Evolutionary conservation across 495 filamentous ascomycete genomes (phyloP).

Genomic region (Neurospora terricola): DNA sequence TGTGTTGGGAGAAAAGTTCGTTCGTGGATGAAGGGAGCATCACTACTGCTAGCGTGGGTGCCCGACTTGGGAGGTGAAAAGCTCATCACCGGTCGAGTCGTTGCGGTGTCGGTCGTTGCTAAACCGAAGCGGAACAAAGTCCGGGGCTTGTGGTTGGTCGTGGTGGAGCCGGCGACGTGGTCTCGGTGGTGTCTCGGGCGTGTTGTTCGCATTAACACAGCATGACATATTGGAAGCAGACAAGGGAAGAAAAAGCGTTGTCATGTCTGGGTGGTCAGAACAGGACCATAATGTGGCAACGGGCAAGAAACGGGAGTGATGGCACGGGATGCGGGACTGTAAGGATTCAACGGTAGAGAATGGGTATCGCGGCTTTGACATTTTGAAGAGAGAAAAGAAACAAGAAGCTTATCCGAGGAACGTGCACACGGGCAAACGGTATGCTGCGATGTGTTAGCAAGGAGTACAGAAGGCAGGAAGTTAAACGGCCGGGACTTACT

Average conservation of each 20-base stretch:
- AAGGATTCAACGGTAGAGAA: neutral
- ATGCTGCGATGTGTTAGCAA: constrained; percentile 25
- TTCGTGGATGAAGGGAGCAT: neutral
- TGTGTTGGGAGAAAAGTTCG: neutral
- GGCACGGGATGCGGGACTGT: neutral
- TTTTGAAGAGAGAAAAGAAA: neutral
- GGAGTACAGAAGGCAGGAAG: neutral
- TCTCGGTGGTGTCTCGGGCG: too few relatives aligned
- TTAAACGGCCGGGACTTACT: constrained; percentile 29
- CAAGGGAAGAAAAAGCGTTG: neutral
- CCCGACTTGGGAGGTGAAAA: neutral
- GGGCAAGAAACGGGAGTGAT: neutral
- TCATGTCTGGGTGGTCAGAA: neutral
- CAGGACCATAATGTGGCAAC: neutral
- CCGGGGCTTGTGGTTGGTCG: neutral
- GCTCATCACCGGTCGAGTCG: neutral
- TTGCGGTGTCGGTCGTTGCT: neutral
- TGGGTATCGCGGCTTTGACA: neutral
- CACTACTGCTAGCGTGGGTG: neutral
- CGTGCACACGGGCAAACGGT: constrained; percentile 44
- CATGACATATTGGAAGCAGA: neutral
- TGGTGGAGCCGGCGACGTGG: neutral
- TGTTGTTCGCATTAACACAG: neutral
- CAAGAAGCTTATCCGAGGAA: constrained; percentile 42
- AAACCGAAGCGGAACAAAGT: neutral